Conservation (phyloP, 2,329 filamentous ascomycete genomes). For the Colletotrichum sp. region DNA sequence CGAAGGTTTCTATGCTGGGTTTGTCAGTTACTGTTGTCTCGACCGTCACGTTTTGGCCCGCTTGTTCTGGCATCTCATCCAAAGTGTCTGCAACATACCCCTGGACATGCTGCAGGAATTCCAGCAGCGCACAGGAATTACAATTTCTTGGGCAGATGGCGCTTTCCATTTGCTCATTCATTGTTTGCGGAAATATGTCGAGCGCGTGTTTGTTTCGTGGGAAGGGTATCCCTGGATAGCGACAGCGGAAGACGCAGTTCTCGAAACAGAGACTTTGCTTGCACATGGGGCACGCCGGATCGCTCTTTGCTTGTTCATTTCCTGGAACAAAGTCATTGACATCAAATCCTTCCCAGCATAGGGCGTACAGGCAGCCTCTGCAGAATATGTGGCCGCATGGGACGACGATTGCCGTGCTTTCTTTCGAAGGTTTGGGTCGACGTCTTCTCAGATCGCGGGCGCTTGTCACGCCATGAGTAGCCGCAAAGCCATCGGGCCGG, state of each 20-base stretch:
- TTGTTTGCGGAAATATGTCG: background rate
- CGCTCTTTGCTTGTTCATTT: background rate
- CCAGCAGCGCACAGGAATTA: background rate
- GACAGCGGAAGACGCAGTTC: background rate
- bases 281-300: background rate
- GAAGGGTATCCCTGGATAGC: background rate
- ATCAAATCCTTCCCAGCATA: background rate
- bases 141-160: background rate
- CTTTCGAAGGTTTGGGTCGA: background rate
- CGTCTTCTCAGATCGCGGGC: background rate
- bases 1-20: background rate
- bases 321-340: background rate
- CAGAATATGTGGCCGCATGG: slow-evolving; percentile 8
- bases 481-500: background rate
- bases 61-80: background rate
- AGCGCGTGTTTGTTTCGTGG: background rate
- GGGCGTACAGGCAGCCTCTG: background rate
- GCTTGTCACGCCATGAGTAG: background rate
- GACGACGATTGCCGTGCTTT: background rate
- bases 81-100: background rate
- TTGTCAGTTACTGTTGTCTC: background rate
- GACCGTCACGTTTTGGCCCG: background rate
- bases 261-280: background rate
- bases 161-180: background rate
- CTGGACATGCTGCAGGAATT: background rate